Conservation (phyloP, 257 asterid species). For the Penstemon newberryi region DNA sequence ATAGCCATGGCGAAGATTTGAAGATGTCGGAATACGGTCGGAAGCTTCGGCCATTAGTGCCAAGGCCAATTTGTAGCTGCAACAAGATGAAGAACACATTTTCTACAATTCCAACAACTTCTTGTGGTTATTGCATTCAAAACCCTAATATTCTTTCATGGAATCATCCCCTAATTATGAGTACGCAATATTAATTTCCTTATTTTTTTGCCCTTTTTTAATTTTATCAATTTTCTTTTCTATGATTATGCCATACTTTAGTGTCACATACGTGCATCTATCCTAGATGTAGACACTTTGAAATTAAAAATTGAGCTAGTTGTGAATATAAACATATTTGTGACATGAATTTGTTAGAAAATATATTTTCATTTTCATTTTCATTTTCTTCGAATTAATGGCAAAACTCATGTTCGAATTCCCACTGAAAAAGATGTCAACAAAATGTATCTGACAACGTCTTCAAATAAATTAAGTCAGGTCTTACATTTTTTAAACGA, state of each 20-base stretch:
- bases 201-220: neutral
- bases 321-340: no score
- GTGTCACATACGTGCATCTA: no score
- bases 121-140: slow-evolving; percentile 26
- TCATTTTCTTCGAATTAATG: no score
- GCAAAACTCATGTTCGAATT: no score
- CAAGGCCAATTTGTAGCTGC: slow-evolving; percentile 27
- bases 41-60: slow-evolving; percentile 42
- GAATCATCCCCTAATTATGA: slow-evolving; percentile 29
- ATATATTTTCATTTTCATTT: no score
- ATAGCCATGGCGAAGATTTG: slow-evolving; percentile 17
- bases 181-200: neutral
- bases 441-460: no score
- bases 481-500: no score
- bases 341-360: no score
- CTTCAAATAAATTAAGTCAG: no score
- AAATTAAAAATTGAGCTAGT: no score
- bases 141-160: slow-evolving; percentile 42
- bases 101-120: slow-evolving; percentile 23
- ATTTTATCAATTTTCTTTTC: neutral
- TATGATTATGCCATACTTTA: neutral
- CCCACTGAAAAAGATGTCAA: no score
- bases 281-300: no score
- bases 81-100: neutral
- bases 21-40: slow-evolving; percentile 17